Evolutionary conservation across 1,139 yeast genomes (phyloP).

Genomic region (Saccharomyces hybrid): DNA sequence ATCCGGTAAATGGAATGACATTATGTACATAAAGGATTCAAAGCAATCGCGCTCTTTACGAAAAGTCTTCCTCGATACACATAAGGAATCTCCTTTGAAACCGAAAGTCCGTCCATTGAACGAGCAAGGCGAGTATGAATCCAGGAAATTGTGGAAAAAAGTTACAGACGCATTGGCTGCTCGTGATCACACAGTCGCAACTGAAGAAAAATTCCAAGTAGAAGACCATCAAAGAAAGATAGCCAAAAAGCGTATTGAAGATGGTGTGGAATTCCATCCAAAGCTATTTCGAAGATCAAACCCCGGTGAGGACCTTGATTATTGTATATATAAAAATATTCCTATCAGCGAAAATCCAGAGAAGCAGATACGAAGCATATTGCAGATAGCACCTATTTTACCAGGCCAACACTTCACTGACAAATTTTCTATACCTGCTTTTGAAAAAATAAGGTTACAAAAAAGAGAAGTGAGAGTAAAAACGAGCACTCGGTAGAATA

Average conservation of each 20-base stretch:
- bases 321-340: constrained; percentile 53
- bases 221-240: constrained; percentile 73
- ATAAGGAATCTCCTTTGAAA: constrained; percentile 40
- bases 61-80: constrained; percentile 57
- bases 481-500: not conserved
- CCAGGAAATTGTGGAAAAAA: constrained; percentile 73
- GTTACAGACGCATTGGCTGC: constrained; percentile 70
- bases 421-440: constrained; percentile 64
- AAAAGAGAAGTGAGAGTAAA: constrained; percentile 2
- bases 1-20: constrained; percentile 89
- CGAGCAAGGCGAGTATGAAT: constrained; percentile 76
- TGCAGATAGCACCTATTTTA: constrained; percentile 61
- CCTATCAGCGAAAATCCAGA: constrained; percentile 41
- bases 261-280: constrained; percentile 73
- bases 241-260: constrained; percentile 68
- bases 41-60: constrained; percentile 40
- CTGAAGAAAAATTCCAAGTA: constrained; percentile 76
- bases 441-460: constrained; percentile 35
- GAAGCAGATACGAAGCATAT: constrained; percentile 45
- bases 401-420: constrained; percentile 68
- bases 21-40: constrained; percentile 59
- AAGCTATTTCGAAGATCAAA: constrained; percentile 49
- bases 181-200: constrained; percentile 74
- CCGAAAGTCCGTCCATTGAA: constrained; percentile 71
- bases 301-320: constrained; percentile 46